Evolutionary conservation across 2,329 filamentous ascomycete species (phyloP).

Genomic region (Zelopaecilomyces penicillatus): DNA sequence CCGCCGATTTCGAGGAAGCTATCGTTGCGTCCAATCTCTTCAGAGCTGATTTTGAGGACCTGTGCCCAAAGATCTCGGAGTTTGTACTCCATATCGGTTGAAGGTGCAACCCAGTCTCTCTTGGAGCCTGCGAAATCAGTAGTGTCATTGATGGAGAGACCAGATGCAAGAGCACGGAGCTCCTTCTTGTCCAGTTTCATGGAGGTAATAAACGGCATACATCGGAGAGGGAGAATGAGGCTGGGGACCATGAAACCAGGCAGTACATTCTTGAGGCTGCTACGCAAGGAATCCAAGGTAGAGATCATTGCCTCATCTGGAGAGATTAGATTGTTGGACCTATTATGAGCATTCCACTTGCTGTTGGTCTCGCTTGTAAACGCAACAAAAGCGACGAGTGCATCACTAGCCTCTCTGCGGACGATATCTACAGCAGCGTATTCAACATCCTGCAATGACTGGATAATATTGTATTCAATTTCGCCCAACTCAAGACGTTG

Average conservation of each 20-base stretch:
- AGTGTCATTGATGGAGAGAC: constrained; percentile 5
- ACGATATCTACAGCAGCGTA: too few species aligned
- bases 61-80: constrained; percentile 21
- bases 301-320: too few species aligned
- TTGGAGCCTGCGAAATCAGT: neutral
- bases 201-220: constrained; percentile 12
- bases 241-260: constrained; percentile 14
- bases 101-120: constrained; percentile 8
- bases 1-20: constrained; percentile 22
- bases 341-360: too few species aligned
- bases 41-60: constrained; percentile 19
- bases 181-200: constrained; percentile 10
- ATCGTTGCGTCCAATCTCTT: constrained; percentile 16
- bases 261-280: neutral
- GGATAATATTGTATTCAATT: too few species aligned
- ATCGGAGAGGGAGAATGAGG: constrained; percentile 9
- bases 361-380: too few species aligned
- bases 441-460: too few species aligned
- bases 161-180: neutral
- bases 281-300: too few species aligned
- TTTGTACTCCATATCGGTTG: constrained; percentile 8
- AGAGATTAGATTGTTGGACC: too few species aligned
- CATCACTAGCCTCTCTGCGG: too few species aligned
- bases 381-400: too few species aligned
- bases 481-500: too few species aligned